Conservation (phyloP, 441 rosid species). For the Daphne laureola region DNA sequence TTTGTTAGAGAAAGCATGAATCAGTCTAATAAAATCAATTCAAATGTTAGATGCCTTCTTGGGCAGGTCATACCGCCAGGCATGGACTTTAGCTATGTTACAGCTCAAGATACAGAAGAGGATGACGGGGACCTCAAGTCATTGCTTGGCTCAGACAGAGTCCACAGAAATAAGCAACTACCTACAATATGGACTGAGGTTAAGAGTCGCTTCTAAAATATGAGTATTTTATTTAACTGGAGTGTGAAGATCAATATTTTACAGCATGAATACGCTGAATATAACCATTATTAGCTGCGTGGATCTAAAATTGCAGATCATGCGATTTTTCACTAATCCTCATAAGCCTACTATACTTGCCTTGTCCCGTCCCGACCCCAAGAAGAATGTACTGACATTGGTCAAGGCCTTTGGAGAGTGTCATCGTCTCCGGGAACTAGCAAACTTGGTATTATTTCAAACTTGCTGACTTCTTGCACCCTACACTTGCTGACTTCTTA, state of each 20-base stretch:
- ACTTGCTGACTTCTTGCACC: background rate
- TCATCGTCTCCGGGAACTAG: constrained; percentile 75
- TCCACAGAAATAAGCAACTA: constrained; percentile 56
- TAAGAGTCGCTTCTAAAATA: background rate
- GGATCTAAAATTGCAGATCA: constrained; percentile 39
- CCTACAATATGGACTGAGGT: constrained; percentile 97
- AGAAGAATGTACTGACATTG: constrained; percentile 85
- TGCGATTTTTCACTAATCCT: constrained; percentile 90
- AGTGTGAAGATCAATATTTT: no score
- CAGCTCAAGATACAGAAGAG: constrained; percentile 45
- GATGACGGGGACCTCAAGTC: constrained; percentile 60
- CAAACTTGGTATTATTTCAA: constrained; percentile 77
- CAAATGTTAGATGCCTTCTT: background rate
- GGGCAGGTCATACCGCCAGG: constrained; percentile 75
- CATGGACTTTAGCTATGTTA: constrained; percentile 71
- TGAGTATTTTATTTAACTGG: no score
- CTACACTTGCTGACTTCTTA: no score
- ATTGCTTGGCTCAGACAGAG: constrained; percentile 53
- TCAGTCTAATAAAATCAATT: constrained; percentile 1
- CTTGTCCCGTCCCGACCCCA: constrained; percentile 88
- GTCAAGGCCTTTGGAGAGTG: constrained; percentile 93
- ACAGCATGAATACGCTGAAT: no score
- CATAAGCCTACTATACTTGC: constrained; percentile 92
- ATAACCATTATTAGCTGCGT: background rate
- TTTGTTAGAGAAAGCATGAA: background rate